Base-by-base conservation (phyloP, 805 yeast genomes). In the Candida oleophila region DNA sequence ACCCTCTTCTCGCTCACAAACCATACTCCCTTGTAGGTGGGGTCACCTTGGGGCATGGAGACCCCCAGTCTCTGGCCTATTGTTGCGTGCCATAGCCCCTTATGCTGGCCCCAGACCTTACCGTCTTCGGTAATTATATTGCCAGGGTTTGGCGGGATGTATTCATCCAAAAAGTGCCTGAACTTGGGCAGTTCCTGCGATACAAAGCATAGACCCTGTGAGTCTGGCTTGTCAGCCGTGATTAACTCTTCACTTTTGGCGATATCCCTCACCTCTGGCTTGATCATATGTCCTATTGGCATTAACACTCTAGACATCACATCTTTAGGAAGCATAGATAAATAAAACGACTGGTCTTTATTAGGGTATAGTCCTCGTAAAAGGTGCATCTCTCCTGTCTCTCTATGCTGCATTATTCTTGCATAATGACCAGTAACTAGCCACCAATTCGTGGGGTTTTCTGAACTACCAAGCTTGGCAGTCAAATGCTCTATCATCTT, bases 181-280 rank as follows among this genome's bases (percentile, higher is more conserved):
- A 91, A 89, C 45, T 81, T 78, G 4, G 80, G 80, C 42, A 75
- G 77, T 34, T 66, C 72, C 48, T 79, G 86, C 34, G 80, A 77
- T 7, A 94, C 97, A 71, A 94, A 94, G 61, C 99, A 94, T 8
- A 94, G 73, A 0, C 99, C 99, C 60, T 88, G 96, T 1, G 97
- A 90, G 60, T 94, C 99, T 0, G 89, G 94, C 56, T 90, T 90
- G n/a, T 68, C 60, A 1, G 91, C 89, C 1, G 86, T 82, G 1
- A 81, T 77, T 14, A 89, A 66, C 0, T 71, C 62, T 32, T 72
- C 60, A 1, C 71, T 54, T n/a, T 62, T 51, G 0, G 98, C 98
- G 38, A 87, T 55, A 20, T 73, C 64, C 22, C 98, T 67, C 1
- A 91, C 83, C 54, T 85, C 79, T 1, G 90, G 87, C 64, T 94